phyloP scores from a whole-genome alignment of 2,329 filamentous ascomycete genomes.

The Lanzia echinophila region DNA sequence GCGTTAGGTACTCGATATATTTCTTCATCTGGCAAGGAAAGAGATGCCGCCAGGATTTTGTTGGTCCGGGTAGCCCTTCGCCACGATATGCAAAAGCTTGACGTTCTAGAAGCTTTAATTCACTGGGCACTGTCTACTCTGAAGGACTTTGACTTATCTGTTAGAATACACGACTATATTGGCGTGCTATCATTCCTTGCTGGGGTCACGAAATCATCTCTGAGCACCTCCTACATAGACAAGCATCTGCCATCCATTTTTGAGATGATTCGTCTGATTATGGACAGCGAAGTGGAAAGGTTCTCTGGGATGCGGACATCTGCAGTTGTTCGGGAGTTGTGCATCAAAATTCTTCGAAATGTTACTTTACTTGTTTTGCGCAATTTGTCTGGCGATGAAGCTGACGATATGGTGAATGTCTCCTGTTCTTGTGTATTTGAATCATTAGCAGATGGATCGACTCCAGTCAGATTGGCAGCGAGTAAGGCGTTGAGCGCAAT shows the following conservation, averaged over 20 bases:
- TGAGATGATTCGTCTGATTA: constrained; percentile 52
- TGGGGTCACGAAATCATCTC: constrained; percentile 61
- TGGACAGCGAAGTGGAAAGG: constrained; percentile 42
- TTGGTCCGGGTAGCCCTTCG: constrained; percentile 77
- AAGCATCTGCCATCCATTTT: constrained; percentile 61
- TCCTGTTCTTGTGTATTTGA: constrained; percentile 77
- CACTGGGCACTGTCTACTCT: constrained; percentile 64
- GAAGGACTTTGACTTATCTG: constrained; percentile 34
- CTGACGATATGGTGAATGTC: constrained; percentile 60
- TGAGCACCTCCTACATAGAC: constrained; percentile 68
- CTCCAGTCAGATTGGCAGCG: constrained; percentile 80
- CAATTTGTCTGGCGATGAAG: constrained; percentile 1
- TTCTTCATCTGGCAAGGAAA: constrained; percentile 72
- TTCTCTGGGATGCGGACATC: constrained; percentile 57
- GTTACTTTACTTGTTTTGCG: constrained; percentile 54
- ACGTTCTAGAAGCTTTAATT: constrained; percentile 61
- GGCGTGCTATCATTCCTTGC: constrained; percentile 75
- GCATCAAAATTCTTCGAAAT: constrained; percentile 79
- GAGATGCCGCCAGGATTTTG: constrained; percentile 77
- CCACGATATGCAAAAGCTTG: constrained; percentile 77
- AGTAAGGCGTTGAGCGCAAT: constrained; percentile 90
- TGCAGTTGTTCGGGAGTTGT: constrained; percentile 71
- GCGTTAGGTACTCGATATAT: constrained; percentile 67
- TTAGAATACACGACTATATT: constrained; percentile 62
- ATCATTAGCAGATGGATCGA: constrained; percentile 77